Evolutionary conservation across 495 filamentous ascomycete species (phyloP), one percentile per base, ranked within the genome.

Genomic region (Xylaria bambusicola): DNA sequence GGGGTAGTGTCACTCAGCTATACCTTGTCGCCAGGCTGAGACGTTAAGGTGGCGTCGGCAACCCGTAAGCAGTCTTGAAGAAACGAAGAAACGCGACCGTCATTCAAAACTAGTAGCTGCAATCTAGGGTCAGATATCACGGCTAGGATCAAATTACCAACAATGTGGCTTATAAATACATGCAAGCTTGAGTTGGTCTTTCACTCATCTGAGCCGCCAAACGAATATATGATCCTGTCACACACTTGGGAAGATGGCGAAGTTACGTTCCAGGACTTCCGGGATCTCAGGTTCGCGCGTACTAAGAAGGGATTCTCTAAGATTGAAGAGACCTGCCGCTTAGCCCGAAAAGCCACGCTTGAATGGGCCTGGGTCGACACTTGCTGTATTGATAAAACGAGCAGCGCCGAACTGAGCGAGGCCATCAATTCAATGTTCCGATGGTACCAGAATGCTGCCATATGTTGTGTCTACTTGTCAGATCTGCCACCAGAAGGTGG

Each of bases 341-440:
- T 9, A 15, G 36, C 36, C n/a, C n/a, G 3, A 48, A 52, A 41
- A 20, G 13, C 6, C 2, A 23, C 24, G 31, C 23, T 3, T 10
- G 23, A 29, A 31, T 66, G 63, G 60, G 48, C 36, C 0, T 63
- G 61, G 61, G 35, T 56, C 21, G 61, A 63, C 58, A 63, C 61
- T 4, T 63, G 62, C 48, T 66, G 64, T 49, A 66, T 64, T 35
- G 50, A 72, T 54, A 72, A 72, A 52, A 58, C 55, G 15, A 61
- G 56, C 46, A 69, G 62, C 29, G 65, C 62, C 12, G 69, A 71
- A 42, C 52, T 71, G 6, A 47, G 52, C 4, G 68, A 71, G 52
- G 57, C 68, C 8, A 69, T 66, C 35, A 69, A 69, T 40, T 64
- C 62, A 6, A 68, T 68, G 66, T 70, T 27, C 21, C n/a, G 24